Conservation (phyloP, 805 yeast genomes). For the Saccharomycopsis vini region DNA sequence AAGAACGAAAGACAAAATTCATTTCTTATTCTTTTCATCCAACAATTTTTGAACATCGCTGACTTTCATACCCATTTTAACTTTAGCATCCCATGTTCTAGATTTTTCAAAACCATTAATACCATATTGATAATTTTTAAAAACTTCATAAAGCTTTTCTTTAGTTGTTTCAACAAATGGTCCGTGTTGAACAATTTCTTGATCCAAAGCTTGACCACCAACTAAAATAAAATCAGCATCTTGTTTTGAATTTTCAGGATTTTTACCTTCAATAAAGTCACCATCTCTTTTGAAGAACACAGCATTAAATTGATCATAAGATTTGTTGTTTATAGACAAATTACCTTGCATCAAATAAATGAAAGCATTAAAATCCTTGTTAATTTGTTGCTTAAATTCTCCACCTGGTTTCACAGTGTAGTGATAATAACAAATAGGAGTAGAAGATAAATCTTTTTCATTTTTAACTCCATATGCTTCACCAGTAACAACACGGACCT, state of each 20-base stretch:
- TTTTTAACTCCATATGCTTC: conserved; percentile 68
- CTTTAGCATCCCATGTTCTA: conserved; percentile 21
- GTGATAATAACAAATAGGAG: conserved; percentile 71
- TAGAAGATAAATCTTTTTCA: conserved; percentile 65
- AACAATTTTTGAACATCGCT: conserved; percentile 1
- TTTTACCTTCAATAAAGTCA: conserved; percentile 44
- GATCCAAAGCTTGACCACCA: conserved; percentile 69
- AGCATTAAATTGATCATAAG: conserved; percentile 37
- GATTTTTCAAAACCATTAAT: conserved; percentile 64
- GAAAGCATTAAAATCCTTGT: conserved; percentile 57
- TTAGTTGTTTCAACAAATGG: conserved; percentile 77
- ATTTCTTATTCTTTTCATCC: too few species aligned
- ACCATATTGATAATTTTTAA: conserved; percentile 61
- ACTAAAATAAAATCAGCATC: conserved; percentile 59
- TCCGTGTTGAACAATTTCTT: conserved; percentile 77
- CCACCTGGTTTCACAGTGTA: conserved; percentile 60
- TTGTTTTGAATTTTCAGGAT: conserved; percentile 31
- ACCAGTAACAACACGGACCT: conserved; percentile 71
- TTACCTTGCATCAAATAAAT: conserved; percentile 59
- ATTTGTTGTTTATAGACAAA: conserved; percentile 37
- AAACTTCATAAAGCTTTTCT: conserved; percentile 59
- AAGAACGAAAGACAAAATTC: too few species aligned
- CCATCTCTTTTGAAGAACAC: conserved; percentile 68
- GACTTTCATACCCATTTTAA: conserved; percentile 14
- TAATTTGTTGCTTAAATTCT: conserved; percentile 48